Evolutionary conservation across 176 grass and related monocot species (phyloP).

Genomic region (Lolium multiflorum): DNA sequence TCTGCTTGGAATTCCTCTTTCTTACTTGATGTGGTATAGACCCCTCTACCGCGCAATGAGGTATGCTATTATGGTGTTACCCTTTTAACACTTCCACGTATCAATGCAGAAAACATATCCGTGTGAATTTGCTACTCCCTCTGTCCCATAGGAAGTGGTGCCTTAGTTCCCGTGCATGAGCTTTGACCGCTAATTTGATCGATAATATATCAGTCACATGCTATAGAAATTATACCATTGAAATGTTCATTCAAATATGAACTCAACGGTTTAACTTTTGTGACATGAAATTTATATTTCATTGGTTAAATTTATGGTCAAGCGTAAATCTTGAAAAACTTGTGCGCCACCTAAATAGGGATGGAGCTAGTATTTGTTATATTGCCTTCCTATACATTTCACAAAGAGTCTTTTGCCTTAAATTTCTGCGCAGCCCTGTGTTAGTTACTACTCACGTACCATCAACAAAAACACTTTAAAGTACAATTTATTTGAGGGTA

Average conservation of each 20-base stretch:
- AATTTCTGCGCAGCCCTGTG: neutral
- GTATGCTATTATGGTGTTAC: slow-evolving; percentile 28
- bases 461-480: neutral
- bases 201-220: too few relatives aligned
- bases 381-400: neutral
- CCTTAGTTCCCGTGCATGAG: too few relatives aligned
- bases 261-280: too few relatives aligned
- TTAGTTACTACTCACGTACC: neutral
- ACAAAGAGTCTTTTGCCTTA: slow-evolving; percentile 15
- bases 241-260: too few relatives aligned
- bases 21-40: slow-evolving; percentile 92
- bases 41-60: slow-evolving; percentile 94
- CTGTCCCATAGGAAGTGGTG: too few relatives aligned
- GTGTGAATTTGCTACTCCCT: neutral
- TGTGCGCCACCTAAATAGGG: too few relatives aligned
- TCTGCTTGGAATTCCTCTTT: slow-evolving; percentile 84
- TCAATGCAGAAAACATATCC: neutral
- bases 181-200: too few relatives aligned
- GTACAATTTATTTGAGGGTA: neutral
- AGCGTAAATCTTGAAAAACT: too few relatives aligned
- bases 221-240: too few relatives aligned
- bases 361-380: neutral
- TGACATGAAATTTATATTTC: too few relatives aligned
- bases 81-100: neutral
- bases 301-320: too few relatives aligned